Evolutionary conservation across 305 asterid genomes (phyloP), one percentile per base, ranked within the genome.

Genomic region (Solanum hybrid): DNA sequence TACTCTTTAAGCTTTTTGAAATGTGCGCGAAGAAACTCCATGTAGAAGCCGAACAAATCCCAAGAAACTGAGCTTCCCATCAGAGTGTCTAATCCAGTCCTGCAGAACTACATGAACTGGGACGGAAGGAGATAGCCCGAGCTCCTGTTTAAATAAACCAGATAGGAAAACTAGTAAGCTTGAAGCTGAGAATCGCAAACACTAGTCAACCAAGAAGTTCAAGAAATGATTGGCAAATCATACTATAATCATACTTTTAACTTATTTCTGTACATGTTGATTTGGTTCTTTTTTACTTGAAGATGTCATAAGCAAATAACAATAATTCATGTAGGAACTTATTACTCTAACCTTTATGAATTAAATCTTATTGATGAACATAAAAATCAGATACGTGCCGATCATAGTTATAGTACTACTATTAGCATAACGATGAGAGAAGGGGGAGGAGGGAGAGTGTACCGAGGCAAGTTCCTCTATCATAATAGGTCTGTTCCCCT

Each of bases 401-500:
- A 24, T 29, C 64, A 24, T 79, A 38, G 3, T 45, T 17, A 82
- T 82, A 51, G 2, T 17, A 42, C 72, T 45, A 82, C 73, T 45
- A 82, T 85, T 56, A 51, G 31, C 10, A 84, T 56, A 45, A 85
- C 1, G 17, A 56, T 11, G 31, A 85, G 76, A 56, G 73, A 77
- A 22, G 51, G 56, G 82, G 88, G 73, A 90, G 78, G 91, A 45
- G 87, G 90, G 88, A 87, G 79, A 76, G 60, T 93, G 32, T 95
- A 97, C 99, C 9, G 99, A 95, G 34, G 99, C 99, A 86, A 97
- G 99, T 93, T 97, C 99, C 81, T 97, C 98, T n/a, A 97, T 97
- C 99, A 95, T 97, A 86, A 97, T 97, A n/a, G 98, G 95, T 76
- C 99, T 85, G 90, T 97, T 97, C 26, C 99, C 99, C 34, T 96